Evolutionary conservation across 1,284 basidiomycete genomes (phyloP).

Genomic region (Ceratobasidium theobromae): DNA sequence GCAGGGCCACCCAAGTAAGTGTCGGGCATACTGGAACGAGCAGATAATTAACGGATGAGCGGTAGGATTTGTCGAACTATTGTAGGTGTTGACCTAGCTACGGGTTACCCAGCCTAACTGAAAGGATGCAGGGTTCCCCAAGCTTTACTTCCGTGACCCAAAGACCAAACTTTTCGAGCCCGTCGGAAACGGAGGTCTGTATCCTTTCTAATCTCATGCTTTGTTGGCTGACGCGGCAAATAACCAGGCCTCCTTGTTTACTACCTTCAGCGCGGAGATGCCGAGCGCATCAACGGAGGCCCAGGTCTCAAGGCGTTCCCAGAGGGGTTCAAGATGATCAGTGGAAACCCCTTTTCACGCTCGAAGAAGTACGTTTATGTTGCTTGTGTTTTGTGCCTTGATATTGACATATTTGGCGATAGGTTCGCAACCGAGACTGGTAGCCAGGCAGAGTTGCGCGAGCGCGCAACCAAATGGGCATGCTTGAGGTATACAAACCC

Average conservation of each 20-base stretch:
- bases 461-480: slow-evolving; percentile 49
- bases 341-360: slow-evolving; percentile 43
- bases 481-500: slow-evolving; percentile 48
- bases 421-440: slow-evolving; percentile 13
- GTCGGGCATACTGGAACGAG: neutral
- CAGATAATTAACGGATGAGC: slow-evolving; percentile 32
- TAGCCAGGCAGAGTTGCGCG: slow-evolving; percentile 42
- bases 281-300: slow-evolving; percentile 4
- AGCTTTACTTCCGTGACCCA: slow-evolving; percentile 49
- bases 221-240: neutral
- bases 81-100: slow-evolving; percentile 18
- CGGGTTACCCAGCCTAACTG: neutral
- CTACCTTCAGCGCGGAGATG: slow-evolving; percentile 28
- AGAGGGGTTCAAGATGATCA: slow-evolving; percentile 49
- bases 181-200: slow-evolving; percentile 30
- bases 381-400: neutral
- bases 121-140: slow-evolving; percentile 45
- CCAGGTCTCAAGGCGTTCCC: slow-evolving; percentile 42
- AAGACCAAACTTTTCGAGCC: slow-evolving; percentile 44
- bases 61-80: slow-evolving; percentile 47
- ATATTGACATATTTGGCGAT: neutral
- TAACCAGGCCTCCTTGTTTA: slow-evolving; percentile 31
- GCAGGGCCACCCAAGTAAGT: slow-evolving; percentile 36
- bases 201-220: neutral
- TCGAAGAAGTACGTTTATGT: slow-evolving; percentile 26